A percentile compares a stretch with the other conserved stretches of the same genome.
Evolutionary conservation across 208 protist species (phyloP).

Genomic region (Trypanosoma avium): DNA sequence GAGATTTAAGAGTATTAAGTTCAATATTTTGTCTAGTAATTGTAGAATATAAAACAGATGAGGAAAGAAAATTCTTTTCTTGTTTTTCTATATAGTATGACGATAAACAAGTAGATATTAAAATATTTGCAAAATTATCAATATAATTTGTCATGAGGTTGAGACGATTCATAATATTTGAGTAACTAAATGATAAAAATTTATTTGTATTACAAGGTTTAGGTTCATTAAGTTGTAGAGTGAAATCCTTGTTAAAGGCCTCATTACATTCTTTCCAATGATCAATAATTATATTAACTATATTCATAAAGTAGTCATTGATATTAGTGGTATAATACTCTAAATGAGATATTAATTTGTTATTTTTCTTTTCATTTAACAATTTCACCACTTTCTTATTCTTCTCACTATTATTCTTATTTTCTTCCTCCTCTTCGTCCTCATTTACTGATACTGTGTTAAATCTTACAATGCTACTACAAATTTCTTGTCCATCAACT

Average conservation of each 20-base stretch:
- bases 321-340: not conserved
- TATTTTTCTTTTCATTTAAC: not conserved
- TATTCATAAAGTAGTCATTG: not conserved
- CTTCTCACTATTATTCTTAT: not conserved
- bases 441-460: not conserved
- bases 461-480: not conserved
- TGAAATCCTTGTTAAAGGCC: not conserved
- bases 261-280: not conserved
- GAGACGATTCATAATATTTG: not conserved
- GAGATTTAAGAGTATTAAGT: not conserved
- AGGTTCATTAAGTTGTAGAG: not conserved
- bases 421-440: not conserved
- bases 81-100: not conserved
- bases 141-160: constrained; percentile 6
- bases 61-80: not conserved
- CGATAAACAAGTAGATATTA: not conserved
- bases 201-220: not conserved
- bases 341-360: not conserved
- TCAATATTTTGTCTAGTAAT: constrained; percentile 13
- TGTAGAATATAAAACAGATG: not conserved
- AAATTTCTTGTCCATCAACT: constrained; percentile 19
- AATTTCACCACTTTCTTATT: not conserved
- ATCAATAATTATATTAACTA: not conserved
- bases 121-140: not conserved
- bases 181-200: not conserved